Evolutionary conservation across 345 rosid species (phyloP).

Genomic region (Mangifera indica): DNA sequence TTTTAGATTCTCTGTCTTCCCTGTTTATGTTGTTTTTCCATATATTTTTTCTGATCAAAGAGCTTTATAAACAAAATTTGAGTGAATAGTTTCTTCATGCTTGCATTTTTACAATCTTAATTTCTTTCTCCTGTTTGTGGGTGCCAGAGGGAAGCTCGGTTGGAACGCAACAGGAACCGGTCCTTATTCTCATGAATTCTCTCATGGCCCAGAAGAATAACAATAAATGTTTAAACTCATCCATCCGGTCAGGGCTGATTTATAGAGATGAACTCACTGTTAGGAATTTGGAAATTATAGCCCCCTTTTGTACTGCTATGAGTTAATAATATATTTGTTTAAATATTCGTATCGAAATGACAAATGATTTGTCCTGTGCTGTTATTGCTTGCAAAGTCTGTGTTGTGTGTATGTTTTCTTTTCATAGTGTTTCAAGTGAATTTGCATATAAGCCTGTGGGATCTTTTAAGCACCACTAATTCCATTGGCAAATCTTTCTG

Average conservation of each 20-base stretch:
- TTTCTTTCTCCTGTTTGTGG: conserved; percentile 6
- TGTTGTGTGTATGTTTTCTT: background rate
- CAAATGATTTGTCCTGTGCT: background rate
- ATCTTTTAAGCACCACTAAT: conserved; percentile 40
- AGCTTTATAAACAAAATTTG: background rate
- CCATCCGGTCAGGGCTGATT: background rate
- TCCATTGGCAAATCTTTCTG: conserved; percentile 46
- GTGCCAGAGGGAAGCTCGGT: conserved; percentile 84
- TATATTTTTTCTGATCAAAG: background rate
- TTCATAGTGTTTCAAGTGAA: too few species aligned
- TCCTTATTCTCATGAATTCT: conserved; percentile 68
- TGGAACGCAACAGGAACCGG: conserved; percentile 79
- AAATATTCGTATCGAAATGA: background rate
- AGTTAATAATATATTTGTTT: background rate
- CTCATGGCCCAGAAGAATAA: background rate
- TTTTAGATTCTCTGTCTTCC: background rate
- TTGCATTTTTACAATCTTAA: background rate
- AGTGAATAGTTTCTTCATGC: background rate
- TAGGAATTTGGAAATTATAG: background rate
- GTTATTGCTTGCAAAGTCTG: background rate
- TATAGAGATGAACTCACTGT: background rate
- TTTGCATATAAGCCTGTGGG: conserved; percentile 40
- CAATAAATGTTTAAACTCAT: conserved; percentile 1
- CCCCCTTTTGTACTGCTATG: background rate
- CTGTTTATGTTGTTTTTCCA: background rate